phyloP scores from a whole-genome alignment of 2,329 filamentous ascomycete genomes.

The Paraphoma sp. region DNA sequence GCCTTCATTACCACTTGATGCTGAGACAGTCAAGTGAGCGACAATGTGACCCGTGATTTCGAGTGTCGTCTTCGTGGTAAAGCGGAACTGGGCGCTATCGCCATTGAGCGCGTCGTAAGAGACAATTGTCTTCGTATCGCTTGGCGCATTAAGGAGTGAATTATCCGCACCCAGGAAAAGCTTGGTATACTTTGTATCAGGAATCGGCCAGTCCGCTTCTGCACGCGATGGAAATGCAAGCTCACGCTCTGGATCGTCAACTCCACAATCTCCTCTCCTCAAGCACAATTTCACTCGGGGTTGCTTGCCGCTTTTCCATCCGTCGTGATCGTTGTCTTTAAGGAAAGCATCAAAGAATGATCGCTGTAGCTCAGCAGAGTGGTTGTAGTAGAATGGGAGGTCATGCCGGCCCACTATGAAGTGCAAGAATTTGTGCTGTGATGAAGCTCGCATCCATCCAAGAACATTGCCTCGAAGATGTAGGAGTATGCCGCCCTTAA shows the following conservation, averaged over 20 bases:
- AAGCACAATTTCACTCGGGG: not conserved
- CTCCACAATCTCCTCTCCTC: not conserved
- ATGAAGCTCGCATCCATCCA: slow-evolving; percentile 69
- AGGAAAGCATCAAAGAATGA: not conserved
- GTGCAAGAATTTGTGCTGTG: slow-evolving; percentile 71
- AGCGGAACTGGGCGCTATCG: not conserved
- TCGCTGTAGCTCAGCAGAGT: not conserved
- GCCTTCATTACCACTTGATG: slow-evolving; percentile 40
- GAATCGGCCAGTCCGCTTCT: slow-evolving; percentile 68
- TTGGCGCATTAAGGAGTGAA: too few relatives aligned
- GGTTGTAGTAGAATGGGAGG: slow-evolving; percentile 60
- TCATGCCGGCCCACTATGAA: slow-evolving; percentile 75
- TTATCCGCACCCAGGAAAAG: slow-evolving; percentile 56
- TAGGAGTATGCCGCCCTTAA: slow-evolving; percentile 72
- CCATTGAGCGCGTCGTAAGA: slow-evolving; percentile 12
- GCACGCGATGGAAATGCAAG: slow-evolving; percentile 55
- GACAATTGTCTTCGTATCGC: not conserved
- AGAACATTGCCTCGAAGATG: slow-evolving; percentile 74
- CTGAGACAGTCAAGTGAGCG: slow-evolving; percentile 66
- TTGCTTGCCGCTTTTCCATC: slow-evolving; percentile 51
- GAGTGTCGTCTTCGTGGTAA: slow-evolving; percentile 52
- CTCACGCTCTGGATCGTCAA: not conserved
- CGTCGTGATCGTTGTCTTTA: slow-evolving; percentile 58
- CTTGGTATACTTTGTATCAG: slow-evolving; percentile 64
- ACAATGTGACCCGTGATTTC: slow-evolving; percentile 72